phyloP scores from a whole-genome alignment of 192 early-diverging fungal species.

The Entomortierella parvispora region DNA sequence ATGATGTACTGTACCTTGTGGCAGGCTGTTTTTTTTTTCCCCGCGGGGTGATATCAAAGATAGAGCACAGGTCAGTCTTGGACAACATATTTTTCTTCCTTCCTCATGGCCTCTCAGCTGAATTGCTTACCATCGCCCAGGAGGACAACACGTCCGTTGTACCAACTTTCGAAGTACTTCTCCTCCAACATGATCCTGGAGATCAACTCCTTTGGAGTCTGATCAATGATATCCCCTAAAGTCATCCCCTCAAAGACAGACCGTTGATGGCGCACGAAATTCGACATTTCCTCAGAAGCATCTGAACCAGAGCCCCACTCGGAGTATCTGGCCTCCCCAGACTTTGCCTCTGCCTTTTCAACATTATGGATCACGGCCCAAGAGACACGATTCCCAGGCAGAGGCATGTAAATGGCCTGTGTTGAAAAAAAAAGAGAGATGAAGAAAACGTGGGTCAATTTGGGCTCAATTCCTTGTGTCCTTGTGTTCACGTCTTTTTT shows the following conservation, averaged over 20 bases:
- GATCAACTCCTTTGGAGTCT: conserved; percentile 18
- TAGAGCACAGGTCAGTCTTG: too few species aligned
- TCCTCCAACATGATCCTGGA: conserved; percentile 21
- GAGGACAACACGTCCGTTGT: conserved; percentile 17
- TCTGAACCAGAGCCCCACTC: conserved; percentile 49
- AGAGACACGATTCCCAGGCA: conserved; percentile 37
- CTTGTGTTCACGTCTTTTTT: too few species aligned
- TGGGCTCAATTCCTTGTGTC: too few species aligned
- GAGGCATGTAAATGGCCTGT: conserved; percentile 45
- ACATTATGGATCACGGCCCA: conserved; percentile 52
- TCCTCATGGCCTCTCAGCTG: background rate
- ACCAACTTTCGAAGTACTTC: conserved; percentile 22
- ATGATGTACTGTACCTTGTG: conserved; percentile 6
- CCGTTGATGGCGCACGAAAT: conserved; percentile 41
- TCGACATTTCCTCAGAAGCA: conserved; percentile 24
- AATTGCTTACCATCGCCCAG: conserved; percentile 10
- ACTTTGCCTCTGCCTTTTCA: conserved; percentile 16
- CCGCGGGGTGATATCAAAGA: too few species aligned
- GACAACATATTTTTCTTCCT: too few species aligned
- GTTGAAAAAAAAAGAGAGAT: background rate
- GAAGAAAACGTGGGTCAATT: background rate
- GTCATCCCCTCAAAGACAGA: conserved; percentile 27
- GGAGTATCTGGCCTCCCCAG: conserved; percentile 19
- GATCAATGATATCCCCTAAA: conserved; percentile 22
- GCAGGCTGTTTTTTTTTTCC: conserved; percentile 10